Evolutionary conservation across 768 basidiomycete genomes (phyloP).

Genomic region (Rhizopogon vinicolor): DNA sequence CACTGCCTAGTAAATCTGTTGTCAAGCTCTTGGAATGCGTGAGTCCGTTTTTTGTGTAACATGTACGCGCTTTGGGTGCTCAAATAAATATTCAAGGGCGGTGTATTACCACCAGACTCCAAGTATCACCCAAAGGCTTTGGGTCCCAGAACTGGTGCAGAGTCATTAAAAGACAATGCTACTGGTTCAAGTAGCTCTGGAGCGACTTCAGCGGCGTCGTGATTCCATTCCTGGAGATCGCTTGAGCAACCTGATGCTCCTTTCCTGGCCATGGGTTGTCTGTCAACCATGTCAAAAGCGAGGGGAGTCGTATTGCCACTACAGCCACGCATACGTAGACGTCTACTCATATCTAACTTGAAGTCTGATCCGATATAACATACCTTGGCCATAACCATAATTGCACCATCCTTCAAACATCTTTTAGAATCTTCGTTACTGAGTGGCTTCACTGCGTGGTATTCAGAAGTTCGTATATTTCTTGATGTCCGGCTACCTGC

Average conservation of each 20-base stretch:
- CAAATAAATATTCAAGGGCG: constrained; percentile 40
- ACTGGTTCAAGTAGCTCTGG: background rate
- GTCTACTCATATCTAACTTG: background rate
- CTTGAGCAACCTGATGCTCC: background rate
- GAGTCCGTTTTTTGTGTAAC: constrained; percentile 6
- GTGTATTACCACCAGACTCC: constrained; percentile 53
- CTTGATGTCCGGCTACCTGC: constrained; percentile 48
- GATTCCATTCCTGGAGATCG: background rate
- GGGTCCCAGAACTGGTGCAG: constrained; percentile 8
- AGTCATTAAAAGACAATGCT: background rate
- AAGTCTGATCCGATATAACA: background rate
- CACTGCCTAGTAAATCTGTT: constrained; percentile 74
- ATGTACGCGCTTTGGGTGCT: background rate
- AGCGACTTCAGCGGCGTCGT: constrained; percentile 1
- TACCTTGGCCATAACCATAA: background rate
- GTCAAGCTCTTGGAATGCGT: constrained; percentile 78
- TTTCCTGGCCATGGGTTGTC: too few relatives aligned
- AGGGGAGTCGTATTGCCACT: background rate
- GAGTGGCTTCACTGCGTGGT: background rate
- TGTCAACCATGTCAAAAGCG: background rate
- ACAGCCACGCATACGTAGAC: background rate
- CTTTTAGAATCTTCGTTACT: background rate
- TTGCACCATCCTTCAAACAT: background rate
- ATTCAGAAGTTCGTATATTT: constrained; percentile 38
- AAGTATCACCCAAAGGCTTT: constrained; percentile 44